Evolutionary conservation across 1,284 basidiomycete genomes (phyloP).

Genomic region (Athelia sp.): DNA sequence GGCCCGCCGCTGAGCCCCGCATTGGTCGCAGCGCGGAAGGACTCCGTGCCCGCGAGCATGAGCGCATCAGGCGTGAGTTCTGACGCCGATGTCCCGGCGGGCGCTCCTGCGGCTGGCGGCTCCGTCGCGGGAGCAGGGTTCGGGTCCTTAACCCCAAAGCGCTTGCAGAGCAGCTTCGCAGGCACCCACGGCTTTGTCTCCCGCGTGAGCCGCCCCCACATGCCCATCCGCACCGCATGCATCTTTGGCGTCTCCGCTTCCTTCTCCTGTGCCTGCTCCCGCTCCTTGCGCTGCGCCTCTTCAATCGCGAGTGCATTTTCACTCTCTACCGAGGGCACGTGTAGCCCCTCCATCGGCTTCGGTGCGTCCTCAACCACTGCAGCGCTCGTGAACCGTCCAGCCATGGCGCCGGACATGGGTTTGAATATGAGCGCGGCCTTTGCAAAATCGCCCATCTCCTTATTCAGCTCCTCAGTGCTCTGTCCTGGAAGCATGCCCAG

Average conservation of each 20-base stretch:
- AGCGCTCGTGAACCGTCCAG: conserved; percentile 84
- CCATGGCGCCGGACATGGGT: conserved; percentile 90
- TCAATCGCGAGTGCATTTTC: conserved; percentile 16
- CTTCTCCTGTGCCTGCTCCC: conserved; percentile 40
- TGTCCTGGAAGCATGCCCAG: conserved; percentile 51
- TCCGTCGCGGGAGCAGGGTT: conserved; percentile 37
- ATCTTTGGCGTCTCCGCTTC: conserved; percentile 69
- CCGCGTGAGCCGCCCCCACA: conserved; percentile 85
- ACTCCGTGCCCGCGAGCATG: neutral
- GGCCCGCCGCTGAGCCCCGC: conserved; percentile 32
- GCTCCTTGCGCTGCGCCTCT: conserved; percentile 36
- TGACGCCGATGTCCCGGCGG: conserved; percentile 14
- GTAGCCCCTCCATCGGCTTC: conserved; percentile 68
- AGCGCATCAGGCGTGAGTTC: conserved; percentile 15
- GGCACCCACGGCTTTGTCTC: conserved; percentile 77
- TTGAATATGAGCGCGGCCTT: conserved; percentile 89
- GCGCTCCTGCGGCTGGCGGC: conserved; percentile 1
- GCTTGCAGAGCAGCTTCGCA: conserved; percentile 80
- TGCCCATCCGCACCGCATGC: conserved; percentile 78
- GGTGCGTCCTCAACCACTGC: conserved; percentile 59
- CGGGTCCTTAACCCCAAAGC: conserved; percentile 91
- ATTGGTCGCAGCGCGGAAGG: conserved; percentile 3
- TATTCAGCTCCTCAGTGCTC: conserved; percentile 64
- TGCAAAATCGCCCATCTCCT: conserved; percentile 83
- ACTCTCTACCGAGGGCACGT: conserved; percentile 53